phyloP scores from a whole-genome alignment of 768 basidiomycete genomes.

The Trametes cingulata region DNA sequence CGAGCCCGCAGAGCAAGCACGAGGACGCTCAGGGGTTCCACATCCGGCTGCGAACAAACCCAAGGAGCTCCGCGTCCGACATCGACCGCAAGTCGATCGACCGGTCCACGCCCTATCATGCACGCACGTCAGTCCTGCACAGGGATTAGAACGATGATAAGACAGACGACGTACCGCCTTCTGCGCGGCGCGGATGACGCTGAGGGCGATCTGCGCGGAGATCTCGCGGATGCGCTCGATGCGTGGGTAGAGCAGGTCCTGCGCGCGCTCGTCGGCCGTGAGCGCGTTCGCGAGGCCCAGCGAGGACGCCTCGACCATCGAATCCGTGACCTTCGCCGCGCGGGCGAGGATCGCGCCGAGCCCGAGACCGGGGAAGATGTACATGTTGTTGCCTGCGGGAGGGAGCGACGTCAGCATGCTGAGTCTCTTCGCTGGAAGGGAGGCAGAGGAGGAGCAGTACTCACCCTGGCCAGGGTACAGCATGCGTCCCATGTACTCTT shows the following conservation, averaged over 20 bases:
- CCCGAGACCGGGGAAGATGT: conserved; percentile 81
- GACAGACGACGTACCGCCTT: conserved; percentile 51
- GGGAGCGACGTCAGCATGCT: neutral
- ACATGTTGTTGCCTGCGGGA: conserved; percentile 79
- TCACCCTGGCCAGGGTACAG: conserved; percentile 76
- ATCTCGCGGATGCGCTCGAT: conserved; percentile 87
- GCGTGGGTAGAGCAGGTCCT: conserved; percentile 79
- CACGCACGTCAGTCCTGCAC: neutral
- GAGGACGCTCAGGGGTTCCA: conserved; percentile 68
- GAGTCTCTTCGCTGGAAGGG: neutral
- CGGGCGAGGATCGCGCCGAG: conserved; percentile 74
- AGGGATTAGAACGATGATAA: conserved; percentile 2
- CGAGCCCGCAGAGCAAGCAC: too few relatives aligned
- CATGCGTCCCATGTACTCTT: conserved; percentile 52
- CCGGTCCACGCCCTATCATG: conserved; percentile 26
- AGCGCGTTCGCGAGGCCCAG: conserved; percentile 77
- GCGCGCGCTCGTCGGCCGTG: conserved; percentile 62
- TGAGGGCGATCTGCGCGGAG: conserved; percentile 67
- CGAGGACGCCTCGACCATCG: conserved; percentile 88
- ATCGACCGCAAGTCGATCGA: conserved; percentile 49
- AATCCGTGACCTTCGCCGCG: conserved; percentile 71
- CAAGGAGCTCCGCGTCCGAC: conserved; percentile 55
- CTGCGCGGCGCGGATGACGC: conserved; percentile 82
- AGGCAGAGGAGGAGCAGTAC: neutral
- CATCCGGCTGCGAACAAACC: conserved; percentile 65